These are phyloP conservation scores for Fragaria iinumae DNA, from an alignment of 306 rosid genomes.

Conservation along the genomic window DNA sequence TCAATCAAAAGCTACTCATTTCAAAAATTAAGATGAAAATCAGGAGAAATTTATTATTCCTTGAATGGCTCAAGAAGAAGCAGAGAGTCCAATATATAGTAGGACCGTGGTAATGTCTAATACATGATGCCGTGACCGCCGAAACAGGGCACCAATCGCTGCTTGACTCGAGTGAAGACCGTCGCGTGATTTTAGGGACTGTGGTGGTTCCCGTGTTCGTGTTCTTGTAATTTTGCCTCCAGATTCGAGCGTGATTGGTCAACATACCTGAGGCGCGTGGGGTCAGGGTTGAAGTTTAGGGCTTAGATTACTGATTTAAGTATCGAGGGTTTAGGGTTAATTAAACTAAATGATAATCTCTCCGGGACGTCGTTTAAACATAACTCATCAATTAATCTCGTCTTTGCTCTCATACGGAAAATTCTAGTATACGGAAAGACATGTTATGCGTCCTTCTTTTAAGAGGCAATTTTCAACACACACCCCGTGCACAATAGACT, in stretches of 20 bases:
- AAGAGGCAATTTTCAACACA: too few species aligned
- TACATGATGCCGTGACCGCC: not conserved
- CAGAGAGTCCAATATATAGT: not conserved
- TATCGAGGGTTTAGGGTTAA: not conserved
- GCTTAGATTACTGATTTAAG: not conserved
- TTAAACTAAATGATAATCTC: not conserved
- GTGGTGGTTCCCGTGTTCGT: not conserved
- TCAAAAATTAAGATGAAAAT: not conserved
- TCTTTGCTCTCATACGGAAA: not conserved
- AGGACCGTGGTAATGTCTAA: not conserved
- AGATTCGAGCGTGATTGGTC: not conserved
- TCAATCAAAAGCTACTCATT: not conserved
- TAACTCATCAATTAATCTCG: not conserved
- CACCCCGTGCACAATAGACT: too few species aligned
- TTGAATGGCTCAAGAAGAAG: slow-evolving; percentile 23
- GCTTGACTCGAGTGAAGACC: not conserved
- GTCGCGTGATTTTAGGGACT: not conserved
- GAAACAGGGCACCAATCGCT: not conserved
- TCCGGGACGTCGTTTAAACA: not conserved
- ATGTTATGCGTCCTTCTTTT: too few species aligned
- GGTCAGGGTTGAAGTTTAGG: not conserved
- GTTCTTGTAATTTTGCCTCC: not conserved
- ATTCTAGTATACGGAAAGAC: too few species aligned
- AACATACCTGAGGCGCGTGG: not conserved
- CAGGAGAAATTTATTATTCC: slow-evolving; percentile 6